These are phyloP conservation scores for Neoboletus subvelutipes DNA, from an alignment of 768 basidiomycete species.

Conservation along the genomic window DNA sequence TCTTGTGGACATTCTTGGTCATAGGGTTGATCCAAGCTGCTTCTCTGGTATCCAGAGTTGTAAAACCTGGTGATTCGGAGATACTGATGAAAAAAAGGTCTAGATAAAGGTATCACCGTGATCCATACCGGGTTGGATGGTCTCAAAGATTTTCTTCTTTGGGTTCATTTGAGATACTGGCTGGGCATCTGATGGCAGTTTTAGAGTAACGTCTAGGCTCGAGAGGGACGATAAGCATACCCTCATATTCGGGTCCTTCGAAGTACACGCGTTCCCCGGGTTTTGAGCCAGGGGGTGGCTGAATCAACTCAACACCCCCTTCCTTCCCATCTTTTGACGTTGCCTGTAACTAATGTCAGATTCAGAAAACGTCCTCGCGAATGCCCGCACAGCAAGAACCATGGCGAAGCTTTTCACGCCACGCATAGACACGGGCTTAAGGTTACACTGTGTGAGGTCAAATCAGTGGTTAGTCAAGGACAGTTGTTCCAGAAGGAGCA, in stretches of 20 bases:
- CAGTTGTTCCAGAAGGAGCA: not conserved
- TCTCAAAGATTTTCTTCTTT: constrained; percentile 99
- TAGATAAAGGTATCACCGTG: not conserved
- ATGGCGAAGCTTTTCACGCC: constrained; percentile 98
- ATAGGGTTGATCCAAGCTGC: constrained; percentile 91
- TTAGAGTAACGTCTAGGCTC: not conserved
- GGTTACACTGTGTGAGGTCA: constrained; percentile 60
- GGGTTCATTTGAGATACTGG: constrained; percentile 90
- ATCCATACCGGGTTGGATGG: constrained; percentile 79
- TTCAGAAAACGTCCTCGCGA: not conserved
- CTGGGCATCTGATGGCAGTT: constrained; percentile 43
- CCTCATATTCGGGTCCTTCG: constrained; percentile 84
- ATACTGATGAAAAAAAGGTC: not conserved
- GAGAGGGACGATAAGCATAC: constrained; percentile 39
- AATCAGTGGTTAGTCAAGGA: not conserved
- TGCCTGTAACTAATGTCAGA: constrained; percentile 50
- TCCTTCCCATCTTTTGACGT: constrained; percentile 89
- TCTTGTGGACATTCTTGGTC: constrained; percentile 76
- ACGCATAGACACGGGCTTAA: constrained; percentile 96
- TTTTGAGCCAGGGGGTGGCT: constrained; percentile 80
- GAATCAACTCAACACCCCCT: constrained; percentile 86
- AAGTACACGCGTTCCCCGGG: constrained; percentile 96
- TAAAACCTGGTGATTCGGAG: constrained; percentile 58
- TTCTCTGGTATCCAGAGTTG: constrained; percentile 70
- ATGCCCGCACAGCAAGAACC: constrained; percentile 78